Base-by-base conservation (phyloP, 352 stramenopile genomes). In the Pythium myriotylum region DNA sequence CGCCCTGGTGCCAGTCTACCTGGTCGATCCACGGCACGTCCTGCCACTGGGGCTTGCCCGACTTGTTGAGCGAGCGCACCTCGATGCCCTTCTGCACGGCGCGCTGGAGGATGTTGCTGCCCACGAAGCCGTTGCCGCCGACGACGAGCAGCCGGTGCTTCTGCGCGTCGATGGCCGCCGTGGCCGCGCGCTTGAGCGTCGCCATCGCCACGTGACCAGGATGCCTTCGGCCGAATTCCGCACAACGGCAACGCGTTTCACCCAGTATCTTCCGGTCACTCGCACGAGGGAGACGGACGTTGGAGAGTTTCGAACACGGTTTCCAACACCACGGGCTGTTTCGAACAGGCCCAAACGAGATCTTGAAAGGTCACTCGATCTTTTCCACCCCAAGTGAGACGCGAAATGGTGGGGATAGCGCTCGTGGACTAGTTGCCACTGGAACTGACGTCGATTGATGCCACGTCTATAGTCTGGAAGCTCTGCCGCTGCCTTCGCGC, bases 41-140 rank as follows among this genome's bases (percentile, higher is more conserved):
- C 64, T 82, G 69, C 84, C 86, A 92, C 51, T 81, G 55, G 19
- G 90, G 90, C 59, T 92, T 89, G 54, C 90, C 88, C 33, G 81
- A 90, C 40, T 74, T 80, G 65, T 88, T 96, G 23, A 97, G 77
- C 56, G 84, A 95, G 59, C 86, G 87, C 69, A 96, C 88, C 10
- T 84, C 74, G 51, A 96, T 94, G 50, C 79, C 83, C 39, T 95
- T 96, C 68, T 95, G 78, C 29, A 96, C 79, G 13, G 88, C 88
- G 19, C 84, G 85, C 62, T 96, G 83, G 19, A 95, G 71, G 52
- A 96, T 88, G 73, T 97, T 97, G 71, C 88, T 92, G 56, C 90
- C 90, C 32, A 96, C 88, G 70, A 95, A 97, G 59, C 88, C 88
- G 46, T 88, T 95, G 52, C 90, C 90, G 35, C 88, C 88, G n/a